Base-by-base conservation (phyloP, 768 basidiomycete genomes). In the Rhodotorula sphaerocarpa region DNA sequence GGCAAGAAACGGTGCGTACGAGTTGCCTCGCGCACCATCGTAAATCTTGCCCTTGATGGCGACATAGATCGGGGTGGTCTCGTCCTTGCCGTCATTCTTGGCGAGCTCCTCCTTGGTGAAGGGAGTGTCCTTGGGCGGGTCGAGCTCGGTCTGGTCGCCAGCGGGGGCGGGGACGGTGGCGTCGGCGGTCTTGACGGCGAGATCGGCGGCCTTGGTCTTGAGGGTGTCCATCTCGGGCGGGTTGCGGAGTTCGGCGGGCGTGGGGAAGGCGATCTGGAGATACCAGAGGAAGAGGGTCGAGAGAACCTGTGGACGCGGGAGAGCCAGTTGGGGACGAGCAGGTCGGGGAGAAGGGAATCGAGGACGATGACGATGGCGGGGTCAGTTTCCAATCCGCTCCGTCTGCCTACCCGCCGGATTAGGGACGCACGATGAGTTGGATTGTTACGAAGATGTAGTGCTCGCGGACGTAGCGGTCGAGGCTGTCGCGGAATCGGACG, bases 41-140 rank as follows among this genome's bases (percentile, higher is more conserved):
- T 55, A 64, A 46, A 65, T 62, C 73, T 46, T 61, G 84, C 88
- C 89, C 80, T 95, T 96, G 78, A 97, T 92, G 34, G 90, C 86
- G 46, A 97, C 86, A 70, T 86, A 90, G 65, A 97, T 88, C 1
- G 89, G 88, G 69, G 82, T 82, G 44, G 75, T 71, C 0, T 79
- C 73, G 65, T 84, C 81, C 0, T 79, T 77, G 23, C 92, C 92
- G 75, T 91, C 83, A 74, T 79, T 90, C 70, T 79, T 66, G 43
- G 79, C 83, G 62, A 97, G 79, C 67, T 87, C 75, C 64, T 81
- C 80, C 21, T 79, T 79, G 0, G 87, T 86, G 77, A 83, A 87
- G 0, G 87, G 85, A 73, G 89, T 85, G 67, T 85, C 78, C 75
- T 87, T 87, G 25, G 89, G 87, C 51, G 70, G 60, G 50, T 57